Evolutionary conservation across 768 basidiomycete genomes (phyloP).

Genomic region (Tephrocybe sp.): DNA sequence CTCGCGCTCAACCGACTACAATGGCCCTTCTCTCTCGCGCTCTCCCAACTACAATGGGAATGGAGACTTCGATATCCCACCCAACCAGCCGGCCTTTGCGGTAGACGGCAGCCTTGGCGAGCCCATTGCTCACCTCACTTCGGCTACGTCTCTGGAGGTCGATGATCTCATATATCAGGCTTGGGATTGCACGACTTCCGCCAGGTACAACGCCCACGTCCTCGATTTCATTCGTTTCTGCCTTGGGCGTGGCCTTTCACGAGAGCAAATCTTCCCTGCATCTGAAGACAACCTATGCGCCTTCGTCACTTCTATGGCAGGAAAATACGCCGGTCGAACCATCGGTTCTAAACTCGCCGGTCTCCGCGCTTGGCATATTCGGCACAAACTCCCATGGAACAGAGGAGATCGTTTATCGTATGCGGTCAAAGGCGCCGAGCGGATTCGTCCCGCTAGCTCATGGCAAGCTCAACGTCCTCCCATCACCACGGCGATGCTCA

Average conservation of each 20-base stretch:
- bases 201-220: conserved; percentile 7
- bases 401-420: conserved; percentile 18
- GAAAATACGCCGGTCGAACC: conserved; percentile 15
- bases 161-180: too few relatives aligned
- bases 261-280: conserved; percentile 18
- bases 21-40: too few relatives aligned
- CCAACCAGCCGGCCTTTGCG: too few relatives aligned
- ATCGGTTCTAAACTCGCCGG: conserved; percentile 22
- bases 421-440: conserved; percentile 21
- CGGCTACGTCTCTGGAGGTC: too few relatives aligned
- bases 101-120: too few relatives aligned
- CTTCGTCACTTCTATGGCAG: conserved; percentile 24
- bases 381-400: conserved; percentile 21
- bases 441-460: conserved; percentile 21
- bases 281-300: conserved; percentile 25
- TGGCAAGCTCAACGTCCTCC: conserved; percentile 17
- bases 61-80: too few relatives aligned
- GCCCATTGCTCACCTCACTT: too few relatives aligned
- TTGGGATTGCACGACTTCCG: too few relatives aligned
- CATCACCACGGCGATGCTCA: conserved; percentile 19
- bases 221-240: conserved; percentile 6
- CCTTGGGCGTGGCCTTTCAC: conserved; percentile 16
- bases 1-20: too few relatives aligned
- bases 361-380: conserved; percentile 32
- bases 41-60: too few relatives aligned